Evolutionary conservation across 306 rosid genomes (phyloP), one percentile per base, ranked within the genome.

Genomic region (Lathyrus tuberosus): DNA sequence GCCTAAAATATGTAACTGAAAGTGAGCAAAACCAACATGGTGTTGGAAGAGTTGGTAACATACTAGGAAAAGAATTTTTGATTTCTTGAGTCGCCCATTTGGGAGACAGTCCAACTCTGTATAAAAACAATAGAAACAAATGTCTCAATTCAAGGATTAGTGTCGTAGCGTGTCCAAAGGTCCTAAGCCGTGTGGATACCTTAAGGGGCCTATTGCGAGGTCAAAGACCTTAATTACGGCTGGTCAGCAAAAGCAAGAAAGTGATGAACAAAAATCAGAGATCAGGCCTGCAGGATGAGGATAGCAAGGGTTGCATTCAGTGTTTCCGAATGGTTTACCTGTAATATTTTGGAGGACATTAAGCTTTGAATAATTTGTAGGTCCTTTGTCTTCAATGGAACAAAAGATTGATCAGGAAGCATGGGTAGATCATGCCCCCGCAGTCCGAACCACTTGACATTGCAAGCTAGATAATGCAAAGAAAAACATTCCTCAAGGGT

Each of bases 381-480:
- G 75, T 88, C 98, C 81, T 84, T 77, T 1, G 85, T 82, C 79
- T 85, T 88, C 76, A 90, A 67, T 57, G 97, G 84, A 79, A 81
- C 79, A 17, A 87, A 40, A 31, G 98, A 86, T 63, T 88, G 71
- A 44, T 78, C 89, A 1, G 86, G 90, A 37, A 91, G 70, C 79
- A 88, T 66, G 43, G 87, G 68, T 40, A 84, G 63, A 81, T 91
- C 96, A 33, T 80, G 81, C 12, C 89, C 88, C 54, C 96, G 88
- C 63, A 91, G 69, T 71, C 97, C 97, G 75, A 90, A 53, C 95
- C 96, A 87, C 76, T 86, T 94, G 38, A 88, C 92, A 46, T 86
- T 91, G 88, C 97, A 91, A 72, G 97, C 99, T 94, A 66, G 65
- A 74, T 56, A 68, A 31, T 47, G 47, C 76, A 54, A 38, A 64